A percentile compares a stretch with the other conserved stretches of the same genome.
These are phyloP conservation scores for Auricularia sp. DNA, from an alignment of 768 basidiomycete genomes.

Conservation along the genomic window DNA sequence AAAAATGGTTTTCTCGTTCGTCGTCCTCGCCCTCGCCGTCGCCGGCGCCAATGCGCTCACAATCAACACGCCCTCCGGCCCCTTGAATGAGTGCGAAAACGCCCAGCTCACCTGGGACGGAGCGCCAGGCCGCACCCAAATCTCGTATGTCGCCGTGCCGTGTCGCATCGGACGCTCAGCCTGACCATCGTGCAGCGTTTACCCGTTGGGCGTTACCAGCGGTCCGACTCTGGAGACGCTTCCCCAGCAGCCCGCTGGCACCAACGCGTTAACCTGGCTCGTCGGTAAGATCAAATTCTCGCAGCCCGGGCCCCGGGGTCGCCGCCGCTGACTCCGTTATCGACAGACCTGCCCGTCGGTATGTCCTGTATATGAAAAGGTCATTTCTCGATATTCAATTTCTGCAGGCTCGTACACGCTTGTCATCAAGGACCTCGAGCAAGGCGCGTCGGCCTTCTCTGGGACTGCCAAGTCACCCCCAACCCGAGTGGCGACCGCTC, in stretches of 20 bases:
- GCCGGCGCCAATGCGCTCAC: conserved; percentile 35
- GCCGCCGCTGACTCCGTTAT: not conserved
- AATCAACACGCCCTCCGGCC: conserved; percentile 56
- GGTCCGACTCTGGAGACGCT: conserved; percentile 39
- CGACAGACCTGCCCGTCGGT: not conserved
- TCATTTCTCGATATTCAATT: no score
- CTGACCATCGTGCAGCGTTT: conserved; percentile 32
- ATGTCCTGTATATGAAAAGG: not conserved
- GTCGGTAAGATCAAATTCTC: conserved; percentile 28
- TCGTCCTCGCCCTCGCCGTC: conserved; percentile 27
- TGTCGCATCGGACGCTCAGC: not conserved
- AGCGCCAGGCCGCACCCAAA: conserved; percentile 1
- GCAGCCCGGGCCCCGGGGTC: no score
- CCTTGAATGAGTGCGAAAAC: conserved; percentile 49
- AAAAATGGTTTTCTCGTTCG: conserved; percentile 23
- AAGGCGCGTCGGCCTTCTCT: no score
- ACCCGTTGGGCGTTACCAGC: conserved; percentile 37
- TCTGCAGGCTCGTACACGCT: not conserved
- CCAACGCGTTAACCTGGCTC: conserved; percentile 41
- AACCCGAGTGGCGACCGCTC: no score
- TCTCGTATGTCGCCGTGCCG: not conserved
- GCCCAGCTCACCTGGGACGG: conserved; percentile 43
- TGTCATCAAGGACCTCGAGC: not conserved
- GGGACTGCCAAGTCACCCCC: no score
- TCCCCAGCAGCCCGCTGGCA: conserved; percentile 17